These are phyloP conservation scores for Endothia cerciana DNA, from an alignment of 2,329 filamentous ascomycete genomes.

Conservation along the genomic window DNA sequence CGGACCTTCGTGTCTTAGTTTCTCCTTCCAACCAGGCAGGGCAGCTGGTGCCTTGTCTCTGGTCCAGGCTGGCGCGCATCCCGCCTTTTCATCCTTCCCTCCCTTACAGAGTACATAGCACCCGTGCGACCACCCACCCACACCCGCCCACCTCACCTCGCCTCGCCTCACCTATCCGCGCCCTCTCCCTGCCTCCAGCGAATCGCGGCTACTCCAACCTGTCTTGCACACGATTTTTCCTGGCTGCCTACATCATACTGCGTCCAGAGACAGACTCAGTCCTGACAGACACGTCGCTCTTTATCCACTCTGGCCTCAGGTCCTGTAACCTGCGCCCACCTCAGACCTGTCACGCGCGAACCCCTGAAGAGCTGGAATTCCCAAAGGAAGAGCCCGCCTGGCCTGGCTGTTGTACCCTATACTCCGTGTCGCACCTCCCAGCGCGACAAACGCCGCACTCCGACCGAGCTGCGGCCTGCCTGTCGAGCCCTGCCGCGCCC, in stretches of 20 bases:
- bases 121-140: not conserved
- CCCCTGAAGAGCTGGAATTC: slow-evolving; percentile 9
- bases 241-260: slow-evolving; percentile 16
- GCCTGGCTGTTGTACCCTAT: slow-evolving; percentile 15
- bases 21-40: slow-evolving; percentile 15
- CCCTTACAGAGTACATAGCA: not conserved
- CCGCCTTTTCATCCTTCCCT: not conserved
- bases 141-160: not conserved
- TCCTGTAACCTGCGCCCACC: slow-evolving; percentile 17
- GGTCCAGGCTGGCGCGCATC: not conserved
- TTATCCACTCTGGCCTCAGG: slow-evolving; percentile 22
- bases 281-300: slow-evolving; percentile 25
- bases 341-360: slow-evolving; percentile 19
- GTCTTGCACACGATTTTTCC: not conserved
- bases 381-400: slow-evolving; percentile 4
- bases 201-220: slow-evolving; percentile 10
- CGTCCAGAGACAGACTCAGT: slow-evolving; percentile 1
- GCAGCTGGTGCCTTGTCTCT: not conserved
- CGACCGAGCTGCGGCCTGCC: slow-evolving; percentile 20
- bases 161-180: not conserved
- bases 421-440: slow-evolving; percentile 13
- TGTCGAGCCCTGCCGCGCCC: slow-evolving; percentile 23
- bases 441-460: slow-evolving; percentile 22
- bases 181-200: not conserved
- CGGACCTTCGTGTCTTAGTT: slow-evolving; percentile 19